Evolutionary conservation across 257 asterid species (phyloP).

Genomic region (Buddleja alternifolia): DNA sequence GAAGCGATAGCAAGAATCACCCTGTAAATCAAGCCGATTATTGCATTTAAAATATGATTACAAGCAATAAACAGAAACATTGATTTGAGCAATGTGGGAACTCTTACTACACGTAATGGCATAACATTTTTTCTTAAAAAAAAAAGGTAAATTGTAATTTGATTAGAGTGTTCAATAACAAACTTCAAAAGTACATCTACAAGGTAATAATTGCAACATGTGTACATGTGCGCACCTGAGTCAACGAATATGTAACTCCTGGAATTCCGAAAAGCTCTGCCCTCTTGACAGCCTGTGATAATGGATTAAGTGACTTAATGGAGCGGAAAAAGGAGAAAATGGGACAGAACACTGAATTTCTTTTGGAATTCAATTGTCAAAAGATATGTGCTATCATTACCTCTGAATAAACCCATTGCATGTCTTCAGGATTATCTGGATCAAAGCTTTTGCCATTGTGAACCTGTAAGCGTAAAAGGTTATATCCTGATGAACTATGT

Average conservation of each 20-base stretch:
- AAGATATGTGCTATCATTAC: conserved; percentile 37
- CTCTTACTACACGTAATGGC: not conserved
- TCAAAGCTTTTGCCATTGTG: conserved; percentile 82
- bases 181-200: conserved; percentile 14
- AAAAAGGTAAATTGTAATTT: not conserved
- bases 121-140: conserved; percentile 20
- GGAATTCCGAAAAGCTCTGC: conserved; percentile 97
- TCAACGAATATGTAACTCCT: conserved; percentile 94
- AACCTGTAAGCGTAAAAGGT: conserved; percentile 55
- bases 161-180: not conserved
- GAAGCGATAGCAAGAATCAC: conserved; percentile 99
- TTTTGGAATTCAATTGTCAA: conserved; percentile 17
- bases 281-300: conserved; percentile 81
- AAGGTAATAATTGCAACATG: conserved; percentile 26
- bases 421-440: conserved; percentile 93
- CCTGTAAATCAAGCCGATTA: conserved; percentile 50
- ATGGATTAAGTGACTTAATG: conserved; percentile 30
- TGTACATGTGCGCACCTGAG: conserved; percentile 85
- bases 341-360: no score
- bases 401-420: conserved; percentile 99
- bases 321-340: conserved; percentile 21
- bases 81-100: not conserved
- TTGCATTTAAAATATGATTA: conserved; percentile 16
- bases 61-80: conserved; percentile 11
- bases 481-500: conserved; percentile 23